Conservation (phyloP, 257 asterid genomes). For the Sherardia arvensis region DNA sequence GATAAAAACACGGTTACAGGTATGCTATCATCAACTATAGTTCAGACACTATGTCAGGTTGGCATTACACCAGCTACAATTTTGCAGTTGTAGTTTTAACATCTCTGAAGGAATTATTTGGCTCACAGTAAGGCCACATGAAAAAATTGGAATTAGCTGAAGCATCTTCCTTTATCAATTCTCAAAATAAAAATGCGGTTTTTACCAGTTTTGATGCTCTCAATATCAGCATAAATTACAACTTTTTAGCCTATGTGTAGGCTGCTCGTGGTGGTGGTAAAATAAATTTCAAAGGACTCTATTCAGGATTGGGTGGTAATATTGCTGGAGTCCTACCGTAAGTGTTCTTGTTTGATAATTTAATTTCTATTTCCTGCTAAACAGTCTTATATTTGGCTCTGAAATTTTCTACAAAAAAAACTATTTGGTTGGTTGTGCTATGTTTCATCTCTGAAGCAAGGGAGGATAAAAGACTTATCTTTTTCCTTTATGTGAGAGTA, state of each 20-base stretch:
- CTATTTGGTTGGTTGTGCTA: neutral
- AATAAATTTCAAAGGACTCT: slow-evolving; percentile 80
- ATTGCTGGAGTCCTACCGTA: slow-evolving; percentile 97
- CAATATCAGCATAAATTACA: neutral
- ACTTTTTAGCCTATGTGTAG: slow-evolving; percentile 26
- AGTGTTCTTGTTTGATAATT: slow-evolving; percentile 23
- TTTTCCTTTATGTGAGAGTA: too few relatives aligned
- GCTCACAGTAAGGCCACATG: too few relatives aligned
- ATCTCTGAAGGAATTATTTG: too few relatives aligned
- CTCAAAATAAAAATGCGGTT: too few relatives aligned
- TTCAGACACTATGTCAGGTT: too few relatives aligned
- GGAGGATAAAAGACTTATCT: too few relatives aligned
- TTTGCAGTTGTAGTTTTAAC: neutral
- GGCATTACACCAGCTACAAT: neutral
- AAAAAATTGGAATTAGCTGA: neutral
- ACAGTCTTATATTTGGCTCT: neutral
- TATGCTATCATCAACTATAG: slow-evolving; percentile 28
- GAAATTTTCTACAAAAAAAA: neutral
- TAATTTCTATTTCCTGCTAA: neutral
- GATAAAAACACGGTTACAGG: slow-evolving; percentile 93
- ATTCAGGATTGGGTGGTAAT: slow-evolving; percentile 93
- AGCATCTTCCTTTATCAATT: too few relatives aligned
- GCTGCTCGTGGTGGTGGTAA: slow-evolving; percentile 90
- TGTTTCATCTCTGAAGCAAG: neutral
- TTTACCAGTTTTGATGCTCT: neutral